Percentiles rank a stretch among this genome's conserved stretches.
Conservation (phyloP, 1,284 basidiomycete species). For the Ganoderma sp. region DNA sequence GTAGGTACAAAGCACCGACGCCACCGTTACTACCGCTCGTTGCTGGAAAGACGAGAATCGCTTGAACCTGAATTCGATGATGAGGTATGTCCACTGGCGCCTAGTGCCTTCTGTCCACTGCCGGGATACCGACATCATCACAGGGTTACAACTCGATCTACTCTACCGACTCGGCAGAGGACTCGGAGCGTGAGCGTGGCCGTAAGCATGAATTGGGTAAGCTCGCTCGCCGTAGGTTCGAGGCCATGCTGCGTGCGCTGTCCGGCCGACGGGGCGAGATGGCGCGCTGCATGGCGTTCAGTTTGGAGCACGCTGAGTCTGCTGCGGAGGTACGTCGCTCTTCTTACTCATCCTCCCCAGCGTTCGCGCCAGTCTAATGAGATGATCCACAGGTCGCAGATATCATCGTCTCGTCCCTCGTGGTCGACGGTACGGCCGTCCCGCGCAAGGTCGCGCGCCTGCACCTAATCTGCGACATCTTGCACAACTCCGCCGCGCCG, state of each 20-base stretch:
- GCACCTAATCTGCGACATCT: conserved; percentile 94
- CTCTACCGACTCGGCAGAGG: conserved; percentile 94
- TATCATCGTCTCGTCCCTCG: conserved; percentile 82
- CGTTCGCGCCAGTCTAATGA: conserved; percentile 15
- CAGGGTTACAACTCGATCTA: conserved; percentile 92
- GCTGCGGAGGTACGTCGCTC: conserved; percentile 77
- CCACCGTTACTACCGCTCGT: conserved; percentile 80
- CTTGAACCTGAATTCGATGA: conserved; percentile 81
- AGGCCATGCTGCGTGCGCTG: conserved; percentile 87
- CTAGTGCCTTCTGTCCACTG: conserved; percentile 1
- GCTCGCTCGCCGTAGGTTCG: conserved; percentile 82
- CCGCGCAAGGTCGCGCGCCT: conserved; percentile 96
- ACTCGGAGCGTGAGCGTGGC: conserved; percentile 83
- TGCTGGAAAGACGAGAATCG: conserved; percentile 68
- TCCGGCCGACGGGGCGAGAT: conserved; percentile 89
- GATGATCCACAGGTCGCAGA: conserved; percentile 71
- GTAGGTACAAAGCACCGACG: conserved; percentile 66
- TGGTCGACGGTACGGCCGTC: conserved; percentile 88
- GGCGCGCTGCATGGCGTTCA: conserved; percentile 94
- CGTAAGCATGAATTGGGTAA: conserved; percentile 79
- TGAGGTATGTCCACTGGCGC: conserved; percentile 58
- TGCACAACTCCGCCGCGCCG: conserved; percentile 93
- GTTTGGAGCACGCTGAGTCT: conserved; percentile 92
- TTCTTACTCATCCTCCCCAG: not conserved
- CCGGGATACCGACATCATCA: conserved; percentile 10